These are phyloP conservation scores for Miscanthus lutarioriparius DNA, from an alignment of 176 grass and related monocot genomes.

Conservation along the genomic window DNA sequence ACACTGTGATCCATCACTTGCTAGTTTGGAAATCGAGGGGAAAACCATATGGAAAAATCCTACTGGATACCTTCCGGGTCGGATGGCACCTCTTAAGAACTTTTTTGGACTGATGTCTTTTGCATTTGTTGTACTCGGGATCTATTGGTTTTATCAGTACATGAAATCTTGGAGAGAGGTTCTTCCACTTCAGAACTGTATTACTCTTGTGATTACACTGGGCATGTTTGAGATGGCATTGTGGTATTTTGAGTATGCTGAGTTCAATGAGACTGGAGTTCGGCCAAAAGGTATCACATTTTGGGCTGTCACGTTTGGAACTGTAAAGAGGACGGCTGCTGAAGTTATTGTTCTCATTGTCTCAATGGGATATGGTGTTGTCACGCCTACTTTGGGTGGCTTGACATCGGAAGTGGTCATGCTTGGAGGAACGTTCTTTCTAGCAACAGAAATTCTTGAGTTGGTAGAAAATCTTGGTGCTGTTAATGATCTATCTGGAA, in stretches of 20 bases:
- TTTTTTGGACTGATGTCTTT: slow-evolving; percentile 97
- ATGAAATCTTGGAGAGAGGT: slow-evolving; percentile 94
- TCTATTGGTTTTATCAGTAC: slow-evolving; percentile 99
- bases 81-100: slow-evolving; percentile 97
- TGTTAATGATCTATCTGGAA: slow-evolving; percentile 93
- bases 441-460: slow-evolving; percentile 97
- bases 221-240: slow-evolving; percentile 99
- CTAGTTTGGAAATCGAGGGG: slow-evolving; percentile 78
- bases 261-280: slow-evolving; percentile 88
- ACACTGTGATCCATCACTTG: slow-evolving; percentile 77
- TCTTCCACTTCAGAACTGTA: slow-evolving; percentile 99
- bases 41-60: slow-evolving; percentile 99
- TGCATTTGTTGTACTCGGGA: slow-evolving; percentile 75
- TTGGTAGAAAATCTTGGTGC: slow-evolving; percentile 97
- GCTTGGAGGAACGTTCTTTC: slow-evolving; percentile 94
- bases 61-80: slow-evolving; percentile 84
- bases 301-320: slow-evolving; percentile 97
- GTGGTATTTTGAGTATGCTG: slow-evolving; percentile 98
- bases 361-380: slow-evolving; percentile 96
- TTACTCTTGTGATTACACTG: slow-evolving; percentile 92
- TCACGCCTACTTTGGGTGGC: slow-evolving; percentile 89
- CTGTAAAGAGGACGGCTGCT: slow-evolving; percentile 85
- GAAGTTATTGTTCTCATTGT: slow-evolving; percentile 86
- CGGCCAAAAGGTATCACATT: slow-evolving; percentile 89
- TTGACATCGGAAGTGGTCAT: slow-evolving; percentile 95